Percentiles rank a stretch among this genome's conserved stretches.
Evolutionary conservation across 2,329 filamentous ascomycete species (phyloP).

Genomic region (Diaporthe australafricana): DNA sequence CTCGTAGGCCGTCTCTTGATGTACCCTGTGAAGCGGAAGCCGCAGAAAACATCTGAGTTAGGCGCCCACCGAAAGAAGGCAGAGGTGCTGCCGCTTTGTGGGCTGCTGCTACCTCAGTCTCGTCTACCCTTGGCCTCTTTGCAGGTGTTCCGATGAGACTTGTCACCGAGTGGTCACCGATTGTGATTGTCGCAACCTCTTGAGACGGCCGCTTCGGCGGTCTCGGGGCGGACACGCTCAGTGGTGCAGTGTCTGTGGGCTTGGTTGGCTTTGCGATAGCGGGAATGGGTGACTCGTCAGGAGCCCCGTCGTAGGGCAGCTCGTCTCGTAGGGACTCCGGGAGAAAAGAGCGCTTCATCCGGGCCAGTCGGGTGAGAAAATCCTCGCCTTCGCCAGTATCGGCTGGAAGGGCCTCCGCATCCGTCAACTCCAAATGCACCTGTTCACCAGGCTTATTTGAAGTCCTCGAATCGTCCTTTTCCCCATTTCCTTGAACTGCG

Average conservation of each 20-base stretch:
- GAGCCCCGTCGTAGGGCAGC: constrained; percentile 28
- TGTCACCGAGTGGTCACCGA: constrained; percentile 75
- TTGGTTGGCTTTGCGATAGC: constrained; percentile 48
- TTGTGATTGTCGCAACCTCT: constrained; percentile 79
- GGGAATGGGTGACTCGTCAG: constrained; percentile 47
- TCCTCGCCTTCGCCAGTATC: neutral
- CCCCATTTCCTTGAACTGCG: constrained; percentile 5
- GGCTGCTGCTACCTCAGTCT: constrained; percentile 48
- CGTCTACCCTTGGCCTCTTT: constrained; percentile 58
- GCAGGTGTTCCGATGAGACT: constrained; percentile 71
- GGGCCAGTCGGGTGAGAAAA: constrained; percentile 27
- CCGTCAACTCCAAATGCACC: neutral
- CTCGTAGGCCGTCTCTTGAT: constrained; percentile 35
- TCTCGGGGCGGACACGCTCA: constrained; percentile 39
- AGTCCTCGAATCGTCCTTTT: neutral
- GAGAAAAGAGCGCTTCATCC: constrained; percentile 32
- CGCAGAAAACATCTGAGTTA: constrained; percentile 59
- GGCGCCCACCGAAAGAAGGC: constrained; percentile 57
- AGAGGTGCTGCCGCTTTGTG: constrained; percentile 43
- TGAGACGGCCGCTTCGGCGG: constrained; percentile 67
- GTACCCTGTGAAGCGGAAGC: constrained; percentile 43
- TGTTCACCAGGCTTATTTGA: constrained; percentile 22
- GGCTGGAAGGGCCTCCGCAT: neutral
- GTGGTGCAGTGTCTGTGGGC: constrained; percentile 41
- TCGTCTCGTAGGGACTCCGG: constrained; percentile 37